Conservation (phyloP, 768 basidiomycete genomes). For the Lepiota subincarnata region DNA sequence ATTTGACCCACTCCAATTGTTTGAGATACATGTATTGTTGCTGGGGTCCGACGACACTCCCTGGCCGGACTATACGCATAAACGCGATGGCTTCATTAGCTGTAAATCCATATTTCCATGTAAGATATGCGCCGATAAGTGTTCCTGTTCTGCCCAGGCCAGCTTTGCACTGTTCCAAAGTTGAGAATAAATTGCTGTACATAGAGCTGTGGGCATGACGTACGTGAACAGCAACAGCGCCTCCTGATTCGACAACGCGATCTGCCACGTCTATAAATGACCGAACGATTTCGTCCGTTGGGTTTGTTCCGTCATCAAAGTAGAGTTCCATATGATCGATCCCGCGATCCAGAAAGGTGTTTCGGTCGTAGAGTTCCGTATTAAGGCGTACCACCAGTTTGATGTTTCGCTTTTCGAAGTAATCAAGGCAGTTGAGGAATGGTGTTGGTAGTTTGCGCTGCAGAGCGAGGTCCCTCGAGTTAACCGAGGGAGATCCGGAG, state of each 20-base stretch:
- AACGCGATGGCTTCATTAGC: conserved; percentile 95
- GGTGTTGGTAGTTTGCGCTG: conserved; percentile 76
- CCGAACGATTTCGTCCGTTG: conserved; percentile 90
- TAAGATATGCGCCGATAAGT: conserved; percentile 94
- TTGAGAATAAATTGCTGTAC: conserved; percentile 6
- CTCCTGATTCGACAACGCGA: conserved; percentile 67
- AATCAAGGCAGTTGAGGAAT: conserved; percentile 88
- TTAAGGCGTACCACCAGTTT: conserved; percentile 93
- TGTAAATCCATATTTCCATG: conserved; percentile 98
- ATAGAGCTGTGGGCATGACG: conserved; percentile 25
- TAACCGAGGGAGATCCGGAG: conserved; percentile 22
- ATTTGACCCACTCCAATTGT: conserved; percentile 90
- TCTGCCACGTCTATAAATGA: conserved; percentile 88
- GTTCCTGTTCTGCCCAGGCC: conserved; percentile 96
- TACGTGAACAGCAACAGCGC: conserved; percentile 87
- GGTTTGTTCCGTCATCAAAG: conserved; percentile 98
- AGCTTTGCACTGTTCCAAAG: conserved; percentile 76
- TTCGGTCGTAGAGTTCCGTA: conserved; percentile 84
- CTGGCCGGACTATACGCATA: conserved; percentile 96
- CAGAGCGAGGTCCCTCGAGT: conserved; percentile 44
- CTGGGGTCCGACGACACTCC: conserved; percentile 87
- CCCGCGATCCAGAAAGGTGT: conserved; percentile 76
- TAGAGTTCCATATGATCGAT: conserved; percentile 91
- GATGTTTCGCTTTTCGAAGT: conserved; percentile 84
- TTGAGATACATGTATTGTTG: conserved; percentile 95